phyloP scores from a whole-genome alignment of 495 filamentous ascomycete species.

The Cladorrhinum samala region DNA sequence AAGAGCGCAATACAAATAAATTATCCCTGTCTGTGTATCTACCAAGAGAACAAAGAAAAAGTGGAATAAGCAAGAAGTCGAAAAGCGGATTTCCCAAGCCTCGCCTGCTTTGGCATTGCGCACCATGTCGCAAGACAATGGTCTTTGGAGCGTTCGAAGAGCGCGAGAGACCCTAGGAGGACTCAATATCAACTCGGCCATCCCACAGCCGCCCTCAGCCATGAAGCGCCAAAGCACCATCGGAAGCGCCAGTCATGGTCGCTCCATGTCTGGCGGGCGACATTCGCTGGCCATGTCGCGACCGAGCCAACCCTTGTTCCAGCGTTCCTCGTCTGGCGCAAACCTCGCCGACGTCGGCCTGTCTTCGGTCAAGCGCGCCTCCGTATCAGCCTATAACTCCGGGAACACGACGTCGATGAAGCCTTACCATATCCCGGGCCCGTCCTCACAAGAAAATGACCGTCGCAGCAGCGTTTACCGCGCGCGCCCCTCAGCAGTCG shows the following conservation, averaged over 20 bases:
- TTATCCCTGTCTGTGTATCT: background rate
- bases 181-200: conserved; percentile 69
- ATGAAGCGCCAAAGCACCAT: conserved; percentile 90
- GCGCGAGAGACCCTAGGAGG: conserved; percentile 75
- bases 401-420: conserved; percentile 64
- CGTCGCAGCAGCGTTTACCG: conserved; percentile 85
- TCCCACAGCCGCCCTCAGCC: conserved; percentile 88
- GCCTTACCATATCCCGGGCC: conserved; percentile 37
- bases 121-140: conserved; percentile 70
- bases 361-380: conserved; percentile 80
- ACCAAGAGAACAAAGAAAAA: background rate
- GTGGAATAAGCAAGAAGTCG: background rate
- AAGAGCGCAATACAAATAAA: background rate
- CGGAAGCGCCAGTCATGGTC: conserved; percentile 61
- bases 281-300: conserved; percentile 76
- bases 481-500: conserved; percentile 52
- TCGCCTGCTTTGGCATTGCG: background rate
- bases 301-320: conserved; percentile 77
- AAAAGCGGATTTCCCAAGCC: background rate
- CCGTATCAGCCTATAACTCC: conserved; percentile 59
- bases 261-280: conserved; percentile 73
- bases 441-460: conserved; percentile 43
- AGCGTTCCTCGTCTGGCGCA: conserved; percentile 72
- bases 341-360: conserved; percentile 71
- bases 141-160: conserved; percentile 65